Evolutionary conservation across 164 flowering plant genomes (phyloP), one percentile per base, ranked within the genome.

Genomic region (Santalum album): DNA sequence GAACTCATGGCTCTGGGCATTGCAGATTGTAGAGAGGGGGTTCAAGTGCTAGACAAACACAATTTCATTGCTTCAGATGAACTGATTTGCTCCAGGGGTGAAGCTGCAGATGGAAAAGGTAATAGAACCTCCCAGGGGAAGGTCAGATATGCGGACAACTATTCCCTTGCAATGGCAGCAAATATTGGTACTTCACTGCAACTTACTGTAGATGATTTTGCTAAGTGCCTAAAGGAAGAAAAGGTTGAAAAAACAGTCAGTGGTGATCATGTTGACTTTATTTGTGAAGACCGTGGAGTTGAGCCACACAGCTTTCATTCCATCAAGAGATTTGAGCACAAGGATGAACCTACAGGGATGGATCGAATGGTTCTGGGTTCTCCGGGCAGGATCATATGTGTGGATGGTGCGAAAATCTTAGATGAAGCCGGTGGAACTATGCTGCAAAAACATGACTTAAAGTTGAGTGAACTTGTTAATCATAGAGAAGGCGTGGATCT

Each of bases 1-100:
- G 49, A 55, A 19, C 14, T 54, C 14, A 40, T 39, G 57, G 38
- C 47, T 54, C 6, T 54, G 38, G 48, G 39, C 25, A 14, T 39
- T 16, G 16, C 18, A 10, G 32, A 39, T 54, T 44, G 25, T 7
- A 19, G 40, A 3, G 47, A 23, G 12, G 20, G 23, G 45, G 48
- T 23, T 14, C 12, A 54, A 38, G 24, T 15, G 34, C 34, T 38
- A 11, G 42, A 38, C 36, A 32, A 32, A 32, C 12, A 32, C 47
- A 22, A 40, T 12, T 20, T 45, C 36, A 19, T 25, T n/a, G 12
- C 45, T 39, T 36, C 46, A 20, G 25, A 51, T 3, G n/a, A 40
- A 26, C 7, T 0, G 11, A 25, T 40, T 29, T 42, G 49, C 6
- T 19, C 10, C 10, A 1, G 12, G 17, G 5, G 16, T 40, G 36